phyloP scores from a whole-genome alignment of 1,284 basidiomycete species.

The Laetiporus sulphureus region DNA sequence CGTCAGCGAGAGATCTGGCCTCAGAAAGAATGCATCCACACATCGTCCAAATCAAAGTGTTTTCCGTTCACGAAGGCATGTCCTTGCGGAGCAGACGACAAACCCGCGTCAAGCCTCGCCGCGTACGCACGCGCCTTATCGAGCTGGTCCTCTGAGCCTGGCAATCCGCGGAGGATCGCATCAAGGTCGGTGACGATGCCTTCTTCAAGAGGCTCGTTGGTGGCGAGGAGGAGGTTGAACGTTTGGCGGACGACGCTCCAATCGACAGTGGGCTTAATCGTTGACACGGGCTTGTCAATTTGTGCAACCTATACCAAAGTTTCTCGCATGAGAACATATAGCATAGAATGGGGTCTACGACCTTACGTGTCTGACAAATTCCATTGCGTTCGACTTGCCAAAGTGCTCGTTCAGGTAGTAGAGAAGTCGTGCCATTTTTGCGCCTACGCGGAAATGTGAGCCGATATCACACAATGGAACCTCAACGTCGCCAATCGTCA shows the following conservation, averaged over 20 bases:
- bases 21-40: constrained; percentile 30
- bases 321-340: not conserved
- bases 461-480: not conserved
- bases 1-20: not conserved
- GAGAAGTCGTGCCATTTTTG: constrained; percentile 67
- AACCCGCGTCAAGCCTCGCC: constrained; percentile 42
- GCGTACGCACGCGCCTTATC: constrained; percentile 44
- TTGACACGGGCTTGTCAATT: constrained; percentile 25
- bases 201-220: constrained; percentile 16
- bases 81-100: constrained; percentile 36
- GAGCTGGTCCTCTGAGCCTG: constrained; percentile 24
- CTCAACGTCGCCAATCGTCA: constrained; percentile 18
- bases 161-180: constrained; percentile 32
- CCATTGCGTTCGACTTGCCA: constrained; percentile 56
- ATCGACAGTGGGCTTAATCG: constrained; percentile 31
- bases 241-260: constrained; percentile 37
- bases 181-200: constrained; percentile 32
- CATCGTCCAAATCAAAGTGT: constrained; percentile 64
- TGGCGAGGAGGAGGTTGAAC: constrained; percentile 34
- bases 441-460: constrained; percentile 31
- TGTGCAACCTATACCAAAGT: constrained; percentile 28
- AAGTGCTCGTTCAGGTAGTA: constrained; percentile 61
- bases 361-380: constrained; percentile 53
- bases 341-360: not conserved
- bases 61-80: constrained; percentile 89